Evolutionary conservation across 2,329 filamentous ascomycete genomes (phyloP).

Genomic region (Pestalotiopsis sp.): DNA sequence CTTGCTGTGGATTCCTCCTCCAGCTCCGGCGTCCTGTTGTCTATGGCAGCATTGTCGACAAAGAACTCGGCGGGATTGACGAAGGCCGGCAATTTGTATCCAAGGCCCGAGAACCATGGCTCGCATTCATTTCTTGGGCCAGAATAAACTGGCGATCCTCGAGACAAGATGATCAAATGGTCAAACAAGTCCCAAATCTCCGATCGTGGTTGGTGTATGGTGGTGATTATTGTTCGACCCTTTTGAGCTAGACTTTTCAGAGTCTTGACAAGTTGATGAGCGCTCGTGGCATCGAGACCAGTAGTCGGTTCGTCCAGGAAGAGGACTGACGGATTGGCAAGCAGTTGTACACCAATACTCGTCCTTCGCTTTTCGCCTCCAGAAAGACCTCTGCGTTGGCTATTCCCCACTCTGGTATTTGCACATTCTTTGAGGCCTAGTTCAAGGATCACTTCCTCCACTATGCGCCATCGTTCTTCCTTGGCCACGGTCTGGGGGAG

Average conservation of each 20-base stretch:
- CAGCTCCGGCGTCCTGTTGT: conserved; percentile 68
- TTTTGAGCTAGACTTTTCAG: conserved; percentile 68
- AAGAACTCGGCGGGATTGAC: conserved; percentile 79
- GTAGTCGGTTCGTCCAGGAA: conserved; percentile 82
- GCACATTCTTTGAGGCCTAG: conserved; percentile 77
- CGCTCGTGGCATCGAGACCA: conserved; percentile 75
- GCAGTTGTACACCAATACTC: conserved; percentile 75
- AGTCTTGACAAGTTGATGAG: conserved; percentile 72
- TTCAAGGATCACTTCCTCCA: conserved; percentile 77
- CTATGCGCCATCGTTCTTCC: conserved; percentile 61
- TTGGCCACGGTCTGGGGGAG: conserved; percentile 63
- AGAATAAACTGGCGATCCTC: conserved; percentile 69
- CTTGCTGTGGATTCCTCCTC: conserved; percentile 61
- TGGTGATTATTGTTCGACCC: conserved; percentile 71
- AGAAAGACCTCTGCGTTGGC: conserved; percentile 73
- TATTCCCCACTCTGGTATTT: conserved; percentile 72
- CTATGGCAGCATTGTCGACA: conserved; percentile 74
- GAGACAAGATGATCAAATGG: conserved; percentile 68
- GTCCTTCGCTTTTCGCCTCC: conserved; percentile 78
- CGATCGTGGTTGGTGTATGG: conserved; percentile 76
- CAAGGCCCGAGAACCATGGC: conserved; percentile 63
- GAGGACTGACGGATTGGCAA: conserved; percentile 77
- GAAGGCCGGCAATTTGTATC: conserved; percentile 66
- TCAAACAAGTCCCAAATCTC: conserved; percentile 82
- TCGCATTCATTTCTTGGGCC: conserved; percentile 60